These are phyloP conservation scores for Ophiosphaerella korrae DNA, from an alignment of 2,329 filamentous ascomycete genomes.

Conservation along the genomic window DNA sequence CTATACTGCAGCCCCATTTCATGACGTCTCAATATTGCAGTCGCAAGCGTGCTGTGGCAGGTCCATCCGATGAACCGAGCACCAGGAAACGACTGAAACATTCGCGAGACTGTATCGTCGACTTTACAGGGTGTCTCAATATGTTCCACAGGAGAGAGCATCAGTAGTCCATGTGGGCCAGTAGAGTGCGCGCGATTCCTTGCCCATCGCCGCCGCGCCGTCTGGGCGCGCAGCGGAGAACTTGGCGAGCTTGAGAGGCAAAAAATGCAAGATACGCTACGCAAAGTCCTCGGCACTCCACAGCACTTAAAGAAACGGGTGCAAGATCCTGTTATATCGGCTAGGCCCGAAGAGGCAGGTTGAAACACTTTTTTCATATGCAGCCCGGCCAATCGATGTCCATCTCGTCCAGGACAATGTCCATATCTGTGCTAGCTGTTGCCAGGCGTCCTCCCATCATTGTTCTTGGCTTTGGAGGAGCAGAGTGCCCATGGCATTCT, in stretches of 20 bases:
- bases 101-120: no score
- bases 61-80: no score
- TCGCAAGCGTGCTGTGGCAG: no score
- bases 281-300: slow-evolving; percentile 10
- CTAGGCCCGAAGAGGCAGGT: slow-evolving; percentile 26
- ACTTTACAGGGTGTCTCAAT: no score
- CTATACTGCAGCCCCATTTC: background rate
- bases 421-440: background rate
- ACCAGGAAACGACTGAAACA: no score
- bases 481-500: slow-evolving; percentile 7
- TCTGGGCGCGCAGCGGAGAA: slow-evolving; percentile 17
- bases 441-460: background rate
- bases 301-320: slow-evolving; percentile 7
- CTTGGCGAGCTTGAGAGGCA: slow-evolving; percentile 2
- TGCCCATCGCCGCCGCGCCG: slow-evolving; percentile 9
- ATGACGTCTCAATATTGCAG: background rate
- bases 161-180: background rate
- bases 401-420: background rate
- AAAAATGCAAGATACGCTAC: background rate
- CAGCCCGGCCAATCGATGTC: background rate
- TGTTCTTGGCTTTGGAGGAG: slow-evolving; percentile 17
- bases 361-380: slow-evolving; percentile 1
- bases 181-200: slow-evolving; percentile 1
- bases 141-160: no score
- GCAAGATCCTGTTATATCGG: background rate